Base-by-base conservation (phyloP, 805 yeast species). In the Kuraishia piskuri region DNA sequence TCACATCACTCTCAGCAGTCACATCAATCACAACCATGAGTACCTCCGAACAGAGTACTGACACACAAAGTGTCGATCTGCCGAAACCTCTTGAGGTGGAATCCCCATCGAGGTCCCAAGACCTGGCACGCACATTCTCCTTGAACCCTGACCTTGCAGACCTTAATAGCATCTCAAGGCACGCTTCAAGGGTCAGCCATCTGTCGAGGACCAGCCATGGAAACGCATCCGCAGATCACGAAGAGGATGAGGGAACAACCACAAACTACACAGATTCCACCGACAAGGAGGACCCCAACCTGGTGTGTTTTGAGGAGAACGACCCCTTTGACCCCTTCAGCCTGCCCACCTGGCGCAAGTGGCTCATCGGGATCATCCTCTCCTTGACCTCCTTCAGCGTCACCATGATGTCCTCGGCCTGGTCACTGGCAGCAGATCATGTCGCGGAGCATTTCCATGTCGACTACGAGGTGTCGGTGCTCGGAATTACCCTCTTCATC, bases 391-490 rank as follows among this genome's bases (percentile, higher is more conserved):
- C 88, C 48, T 73, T 84, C 54, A 75, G 81, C 52, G 80, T 84
- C 46, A 84, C 91, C 0, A 75, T 85, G 66, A 79, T 86, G 6
- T 84, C 91, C 0, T 86, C 90, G 0, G 74, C 80, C 50, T 87
- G 84, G 75, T 76, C 88, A 2, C 74, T 83, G 57, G 86, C 83
- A 17, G 72, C 84, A 2, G 75, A 73, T 0, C 77, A 80, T 40
- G 73, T 84, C 24, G 66, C 67, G 63, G 65, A 58, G 2, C 65
- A 70, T 36, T 83, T 83, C 60, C 67, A 70, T 25, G 75, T 82
- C 1, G 77, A 84, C 1, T 70, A 74, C 53, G 90, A 85, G 55
- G 76, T 85, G n/a, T 76, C 77, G 48, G 76, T 86, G 14, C 65
- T 86, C 48, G 73, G 80, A 19, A 80, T 83, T 8, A 75, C 84